A percentile compares a stretch with the other conserved stretches of the same genome.
Conservation (phyloP, 2,329 filamentous ascomycete genomes). For the Parafenestella ontariensis region DNA sequence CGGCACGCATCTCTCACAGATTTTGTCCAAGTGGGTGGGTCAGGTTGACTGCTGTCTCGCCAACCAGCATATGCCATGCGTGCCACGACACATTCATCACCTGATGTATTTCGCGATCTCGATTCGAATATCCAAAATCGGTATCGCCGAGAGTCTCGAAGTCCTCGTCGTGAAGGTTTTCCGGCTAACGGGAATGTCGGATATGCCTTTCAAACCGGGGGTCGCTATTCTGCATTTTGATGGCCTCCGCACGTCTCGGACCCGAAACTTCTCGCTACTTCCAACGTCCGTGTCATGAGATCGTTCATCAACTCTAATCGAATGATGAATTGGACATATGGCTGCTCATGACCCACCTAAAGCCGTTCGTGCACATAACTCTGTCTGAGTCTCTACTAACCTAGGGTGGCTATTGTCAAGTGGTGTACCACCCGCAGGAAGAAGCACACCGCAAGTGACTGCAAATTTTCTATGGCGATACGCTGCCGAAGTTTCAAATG, state of each 20-base stretch:
- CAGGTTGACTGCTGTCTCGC: neutral
- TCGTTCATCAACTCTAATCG: constrained; percentile 4
- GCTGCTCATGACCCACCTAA: no score
- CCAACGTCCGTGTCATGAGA: constrained; percentile 10
- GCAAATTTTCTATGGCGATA: no score
- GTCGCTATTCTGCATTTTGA: neutral
- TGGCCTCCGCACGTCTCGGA: neutral
- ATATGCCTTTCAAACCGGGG: neutral
- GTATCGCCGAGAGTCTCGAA: constrained; percentile 3
- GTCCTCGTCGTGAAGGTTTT: neutral
- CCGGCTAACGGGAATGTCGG: neutral
- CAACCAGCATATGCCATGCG: neutral
- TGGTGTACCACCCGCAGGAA: no score
- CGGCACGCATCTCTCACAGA: neutral
- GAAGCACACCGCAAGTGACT: no score
- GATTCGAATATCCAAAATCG: neutral
- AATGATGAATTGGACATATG: neutral
- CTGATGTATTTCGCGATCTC: constrained; percentile 1
- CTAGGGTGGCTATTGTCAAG: no score
- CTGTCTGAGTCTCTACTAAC: no score
- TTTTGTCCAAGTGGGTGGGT: neutral
- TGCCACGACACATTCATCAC: neutral
- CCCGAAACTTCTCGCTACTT: constrained; percentile 3
- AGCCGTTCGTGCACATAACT: no score
- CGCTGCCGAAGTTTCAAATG: no score